Evolutionary conservation across 495 filamentous ascomycete genomes (phyloP).

Genomic region (Hypoxylon rickii): DNA sequence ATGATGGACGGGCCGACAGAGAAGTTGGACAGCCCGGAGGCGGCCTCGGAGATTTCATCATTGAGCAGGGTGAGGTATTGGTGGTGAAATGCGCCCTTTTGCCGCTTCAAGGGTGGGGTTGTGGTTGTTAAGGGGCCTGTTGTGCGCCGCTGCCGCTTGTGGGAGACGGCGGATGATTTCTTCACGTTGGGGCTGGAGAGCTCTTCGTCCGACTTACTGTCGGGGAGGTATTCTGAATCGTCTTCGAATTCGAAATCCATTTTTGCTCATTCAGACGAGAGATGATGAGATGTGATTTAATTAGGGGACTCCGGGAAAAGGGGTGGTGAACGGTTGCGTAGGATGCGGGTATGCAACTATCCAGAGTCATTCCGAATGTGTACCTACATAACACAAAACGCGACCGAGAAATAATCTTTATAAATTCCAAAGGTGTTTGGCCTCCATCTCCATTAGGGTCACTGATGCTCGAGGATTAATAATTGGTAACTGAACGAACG

Average conservation of each 20-base stretch:
- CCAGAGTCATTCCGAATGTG: slow-evolving; percentile 2
- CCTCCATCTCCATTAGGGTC: too few relatives aligned
- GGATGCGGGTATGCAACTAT: slow-evolving; percentile 23
- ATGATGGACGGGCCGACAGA: slow-evolving; percentile 6
- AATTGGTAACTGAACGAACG: too few relatives aligned
- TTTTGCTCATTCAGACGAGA: not conserved
- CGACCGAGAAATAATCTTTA: too few relatives aligned
- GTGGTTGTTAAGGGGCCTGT: not conserved
- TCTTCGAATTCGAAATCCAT: slow-evolving; percentile 13
- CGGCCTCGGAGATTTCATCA: slow-evolving; percentile 53
- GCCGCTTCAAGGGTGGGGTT: slow-evolving; percentile 38
- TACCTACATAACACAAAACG: too few relatives aligned
- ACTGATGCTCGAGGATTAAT: too few relatives aligned
- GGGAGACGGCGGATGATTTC: not conserved
- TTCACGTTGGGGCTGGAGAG: not conserved
- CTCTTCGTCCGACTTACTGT: not conserved
- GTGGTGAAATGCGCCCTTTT: slow-evolving; percentile 48
- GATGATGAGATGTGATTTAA: not conserved
- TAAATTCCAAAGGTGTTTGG: too few relatives aligned
- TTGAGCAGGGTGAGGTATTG: slow-evolving; percentile 66
- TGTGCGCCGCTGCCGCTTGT: slow-evolving; percentile 2
- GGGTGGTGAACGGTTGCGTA: not conserved
- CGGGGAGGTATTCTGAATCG: not conserved
- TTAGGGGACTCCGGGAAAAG: not conserved
- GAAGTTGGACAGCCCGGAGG: slow-evolving; percentile 26